Base-by-base conservation (phyloP, 441 rosid species). In the Erodium chrysanthum region DNA sequence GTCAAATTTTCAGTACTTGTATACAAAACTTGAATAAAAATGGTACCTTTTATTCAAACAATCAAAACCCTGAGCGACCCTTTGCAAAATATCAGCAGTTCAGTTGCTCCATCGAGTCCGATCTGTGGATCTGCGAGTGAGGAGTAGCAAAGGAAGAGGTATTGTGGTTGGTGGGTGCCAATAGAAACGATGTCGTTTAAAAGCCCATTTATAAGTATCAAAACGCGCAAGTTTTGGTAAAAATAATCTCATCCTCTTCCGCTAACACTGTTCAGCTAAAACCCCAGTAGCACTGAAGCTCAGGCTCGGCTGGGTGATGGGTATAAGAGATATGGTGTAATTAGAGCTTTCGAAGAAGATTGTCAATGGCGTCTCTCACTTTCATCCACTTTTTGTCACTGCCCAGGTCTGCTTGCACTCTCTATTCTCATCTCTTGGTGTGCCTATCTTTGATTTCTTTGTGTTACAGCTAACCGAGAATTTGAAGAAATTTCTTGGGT, bases 341-440 rank as follows among this genome's bases (percentile, higher is more conserved):
- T 56, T 56, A 7, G 63, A 21, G 27, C 29, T 59, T 10, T 21
- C 23, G 63, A 21, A 12, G 37, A 27, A 66, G 54, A 71, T 73
- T 63, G 21, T 73, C 48, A 66, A 91, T 91, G 95, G 80, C 85
- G 68, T 83, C 89, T 72, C 84, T 89, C 73, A 75, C 85, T 78
- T 79, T 85, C 84, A 70, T 82, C 71, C 86, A 84, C 37, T 84
- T 83, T 70, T 71, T 85, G 59, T 74, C 83, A 22, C 70, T 84
- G 71, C 78, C 92, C 86, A 92, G 97, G 97, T 88, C 71, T 58
- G 72, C 73, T 21, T 14, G 21, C 68, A 68, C 69, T 58, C 60
- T 61, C 58, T 27, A 27, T 27, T 3, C 3, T 27, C 2, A 1
- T 27, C 29, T 18, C 9, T 52, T 18, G 22, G 23, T 18, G 3